Base-by-base conservation (phyloP, 768 basidiomycete genomes). In the Wakefieldia striispora region DNA sequence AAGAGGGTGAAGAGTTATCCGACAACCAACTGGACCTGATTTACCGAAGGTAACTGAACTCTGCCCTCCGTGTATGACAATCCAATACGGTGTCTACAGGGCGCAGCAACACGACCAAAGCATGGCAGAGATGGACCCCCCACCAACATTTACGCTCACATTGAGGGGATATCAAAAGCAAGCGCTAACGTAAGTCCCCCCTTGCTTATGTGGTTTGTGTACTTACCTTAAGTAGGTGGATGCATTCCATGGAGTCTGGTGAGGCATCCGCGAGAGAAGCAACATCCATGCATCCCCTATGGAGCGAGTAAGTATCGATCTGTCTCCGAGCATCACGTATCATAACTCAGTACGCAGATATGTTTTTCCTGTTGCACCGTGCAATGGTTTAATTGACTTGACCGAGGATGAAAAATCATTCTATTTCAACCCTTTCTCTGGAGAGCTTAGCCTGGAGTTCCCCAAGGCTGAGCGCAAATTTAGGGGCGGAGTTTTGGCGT, bases 81-180 rank as follows among this genome's bases (percentile, higher is more conserved):
- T 54, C 49, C 56, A 29, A 53, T 43, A 43, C 20, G 33, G 52
- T 17, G 20, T 58, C 41, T 19, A 35, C 46, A 95, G 94, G 62
- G 95, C 95, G 1, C 92, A 94, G 64, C 78, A 77, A 59, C 79
- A 91, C 51, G 95, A 97, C 62, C 78, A 71, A 21, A 71, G 72
- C 13, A 79, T 98, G 74, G 78, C 75, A 17, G 87, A 85, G 65
- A 92, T 91, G 83, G 84, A 94, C 27, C 90, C 94, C 6, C 73
- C 83, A 0, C 73, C 81, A 2, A 81, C 87, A 1, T 97, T 97
- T 65, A 76, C 79, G 1, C 70, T 95, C 31, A 83, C 75, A 3
- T 70, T 95, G 23, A 80, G 91, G 40, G 83, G 83, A 33, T 97
- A 98, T 69, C 95, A 97, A 63, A 95, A 93, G 62, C 95, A 98